These are phyloP conservation scores for Pseudogymnoascus sp. DNA, from an alignment of 2,329 filamentous ascomycete species.

Conservation along the genomic window DNA sequence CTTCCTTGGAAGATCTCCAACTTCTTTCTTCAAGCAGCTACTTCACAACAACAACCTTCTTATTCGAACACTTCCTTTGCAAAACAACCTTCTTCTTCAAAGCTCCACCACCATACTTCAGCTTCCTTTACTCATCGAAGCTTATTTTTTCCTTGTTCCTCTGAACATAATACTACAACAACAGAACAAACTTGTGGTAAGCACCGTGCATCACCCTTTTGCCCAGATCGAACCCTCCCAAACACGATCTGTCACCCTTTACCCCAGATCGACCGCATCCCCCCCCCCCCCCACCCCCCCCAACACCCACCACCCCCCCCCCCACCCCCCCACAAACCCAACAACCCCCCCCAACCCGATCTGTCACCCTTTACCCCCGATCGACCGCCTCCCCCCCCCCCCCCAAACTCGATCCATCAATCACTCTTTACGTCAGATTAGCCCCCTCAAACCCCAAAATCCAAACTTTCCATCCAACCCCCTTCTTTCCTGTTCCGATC, in stretches of 20 bases:
- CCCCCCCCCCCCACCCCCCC: no score
- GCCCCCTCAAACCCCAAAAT: no score
- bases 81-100: neutral
- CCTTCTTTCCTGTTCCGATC: no score
- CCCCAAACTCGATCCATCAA: neutral
- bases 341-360: neutral
- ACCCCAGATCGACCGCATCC: neutral
- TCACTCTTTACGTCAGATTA: neutral
- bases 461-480: neutral
- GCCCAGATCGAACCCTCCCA: neutral
- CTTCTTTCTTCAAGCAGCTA: neutral
- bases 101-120: neutral
- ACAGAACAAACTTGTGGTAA: neutral
- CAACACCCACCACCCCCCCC: no score
- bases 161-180: neutral
- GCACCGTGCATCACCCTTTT: neutral
- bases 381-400: no score
- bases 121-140: neutral
- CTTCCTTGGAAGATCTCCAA: neutral
- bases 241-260: neutral
- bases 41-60: neutral
- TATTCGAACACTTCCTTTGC: neutral
- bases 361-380: neutral
- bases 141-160: neutral
- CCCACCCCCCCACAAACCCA: no score